A percentile compares a stretch with the other conserved stretches of the same genome.
Conservation (phyloP, 306 rosid species). For the Sicyos baderoa region DNA sequence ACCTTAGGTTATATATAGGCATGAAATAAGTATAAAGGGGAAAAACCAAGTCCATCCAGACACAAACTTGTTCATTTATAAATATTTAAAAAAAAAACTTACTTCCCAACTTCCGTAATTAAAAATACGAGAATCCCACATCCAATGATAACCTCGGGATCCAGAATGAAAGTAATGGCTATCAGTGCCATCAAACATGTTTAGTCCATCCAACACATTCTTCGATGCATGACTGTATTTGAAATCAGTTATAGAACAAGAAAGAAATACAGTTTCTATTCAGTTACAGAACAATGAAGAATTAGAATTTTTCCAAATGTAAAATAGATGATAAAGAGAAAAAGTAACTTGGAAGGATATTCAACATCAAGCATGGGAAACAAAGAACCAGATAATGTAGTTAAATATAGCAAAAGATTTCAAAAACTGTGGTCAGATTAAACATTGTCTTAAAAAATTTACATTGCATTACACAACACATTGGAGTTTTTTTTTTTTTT, state of each 20-base stretch:
- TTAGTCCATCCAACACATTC: conserved; percentile 86
- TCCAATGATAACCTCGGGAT: conserved; percentile 96
- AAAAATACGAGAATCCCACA: conserved; percentile 99
- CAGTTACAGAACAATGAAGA: conserved; percentile 23
- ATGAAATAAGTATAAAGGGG: neutral
- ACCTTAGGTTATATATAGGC: neutral
- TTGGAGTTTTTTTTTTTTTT: neutral
- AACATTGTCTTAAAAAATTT: neutral
- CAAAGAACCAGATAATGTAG: conserved; percentile 5
- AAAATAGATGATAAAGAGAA: neutral
- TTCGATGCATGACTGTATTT: conserved; percentile 76
- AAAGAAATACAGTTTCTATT: neutral
- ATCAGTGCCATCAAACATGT: conserved; percentile 98
- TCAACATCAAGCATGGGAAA: conserved; percentile 8
- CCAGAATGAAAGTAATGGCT: conserved; percentile 92
- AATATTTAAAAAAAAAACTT: conserved; percentile 15
- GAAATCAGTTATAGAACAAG: conserved; percentile 27
- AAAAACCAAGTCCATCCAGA: neutral
- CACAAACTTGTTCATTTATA: neutral
- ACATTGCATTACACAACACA: neutral
- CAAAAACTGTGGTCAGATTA: conserved; percentile 3
- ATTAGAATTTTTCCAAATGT: neutral
- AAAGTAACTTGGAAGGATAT: neutral
- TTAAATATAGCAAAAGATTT: conserved; percentile 6
- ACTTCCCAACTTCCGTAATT: conserved; percentile 99